phyloP scores from a whole-genome alignment of 1,139 yeast species.

The Yamadazyma diddensiae region DNA sequence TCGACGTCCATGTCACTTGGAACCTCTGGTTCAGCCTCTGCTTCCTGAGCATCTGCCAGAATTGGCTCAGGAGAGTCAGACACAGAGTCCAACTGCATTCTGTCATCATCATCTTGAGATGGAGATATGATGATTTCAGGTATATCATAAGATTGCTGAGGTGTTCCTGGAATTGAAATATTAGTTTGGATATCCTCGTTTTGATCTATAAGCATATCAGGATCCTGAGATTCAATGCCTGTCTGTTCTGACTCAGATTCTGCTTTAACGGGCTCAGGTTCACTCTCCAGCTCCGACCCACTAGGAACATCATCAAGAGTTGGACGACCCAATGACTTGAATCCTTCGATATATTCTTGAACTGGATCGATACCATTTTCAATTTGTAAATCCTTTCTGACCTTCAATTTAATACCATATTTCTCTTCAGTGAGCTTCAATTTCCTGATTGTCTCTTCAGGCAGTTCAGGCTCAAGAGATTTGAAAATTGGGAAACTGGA shows the following conservation, averaged over 20 bases:
- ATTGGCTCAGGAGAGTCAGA: neutral
- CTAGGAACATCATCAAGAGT: conserved; percentile 8
- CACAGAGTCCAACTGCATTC: neutral
- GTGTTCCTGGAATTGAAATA: neutral
- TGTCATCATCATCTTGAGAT: neutral
- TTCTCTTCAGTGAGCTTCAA: conserved; percentile 32
- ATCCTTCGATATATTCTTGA: conserved; percentile 19
- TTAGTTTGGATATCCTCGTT: too few relatives aligned
- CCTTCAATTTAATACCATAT: conserved; percentile 28
- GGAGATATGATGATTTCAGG: conserved; percentile 1
- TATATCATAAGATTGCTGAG: neutral
- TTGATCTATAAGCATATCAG: too few relatives aligned
- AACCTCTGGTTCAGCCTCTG: neutral
- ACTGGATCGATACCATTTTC: conserved; percentile 22
- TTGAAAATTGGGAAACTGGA: conserved; percentile 25
- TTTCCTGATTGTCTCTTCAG: conserved; percentile 26
- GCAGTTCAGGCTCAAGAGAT: conserved; percentile 31
- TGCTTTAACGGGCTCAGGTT: neutral
- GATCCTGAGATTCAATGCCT: too few relatives aligned
- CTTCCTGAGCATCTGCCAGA: too few relatives aligned
- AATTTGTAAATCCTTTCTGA: conserved; percentile 11
- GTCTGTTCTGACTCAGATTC: conserved; percentile 1
- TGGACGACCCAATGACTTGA: conserved; percentile 11
- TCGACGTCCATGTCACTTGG: neutral
- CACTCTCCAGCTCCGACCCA: conserved; percentile 8